Percentiles rank a stretch among this genome's conserved stretches.
These are phyloP conservation scores for Penicillium decumbens DNA, from an alignment of 2,329 filamentous ascomycete genomes.

Conservation along the genomic window DNA sequence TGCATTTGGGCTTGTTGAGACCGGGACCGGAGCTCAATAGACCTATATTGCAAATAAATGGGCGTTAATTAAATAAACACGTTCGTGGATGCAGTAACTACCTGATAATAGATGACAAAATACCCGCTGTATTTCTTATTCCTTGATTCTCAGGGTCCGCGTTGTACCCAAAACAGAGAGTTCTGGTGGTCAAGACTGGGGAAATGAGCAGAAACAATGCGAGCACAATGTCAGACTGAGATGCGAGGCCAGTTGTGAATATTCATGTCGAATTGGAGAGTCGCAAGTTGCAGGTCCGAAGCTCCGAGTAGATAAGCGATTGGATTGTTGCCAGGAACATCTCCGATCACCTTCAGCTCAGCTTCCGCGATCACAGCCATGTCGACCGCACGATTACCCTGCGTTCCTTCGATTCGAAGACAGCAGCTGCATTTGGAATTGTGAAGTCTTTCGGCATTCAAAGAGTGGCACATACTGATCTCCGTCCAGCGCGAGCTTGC, in stretches of 20 bases:
- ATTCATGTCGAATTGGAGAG: background rate
- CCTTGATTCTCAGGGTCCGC: background rate
- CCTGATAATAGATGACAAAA: background rate
- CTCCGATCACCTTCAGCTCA: background rate
- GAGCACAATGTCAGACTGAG: too few relatives aligned
- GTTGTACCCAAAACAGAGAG: conserved; percentile 3
- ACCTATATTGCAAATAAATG: conserved; percentile 9
- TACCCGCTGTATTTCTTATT: background rate
- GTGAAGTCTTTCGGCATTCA: conserved; percentile 49
- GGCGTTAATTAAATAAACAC: background rate
- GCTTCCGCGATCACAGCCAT: conserved; percentile 16
- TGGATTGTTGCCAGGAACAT: conserved; percentile 4
- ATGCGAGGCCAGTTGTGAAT: too few relatives aligned
- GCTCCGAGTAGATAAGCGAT: conserved; percentile 2
- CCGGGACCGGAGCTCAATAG: conserved; percentile 18
- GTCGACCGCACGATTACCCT: conserved; percentile 37
- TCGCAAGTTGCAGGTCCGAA: background rate
- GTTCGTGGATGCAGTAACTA: background rate
- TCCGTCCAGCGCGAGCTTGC: conserved; percentile 65
- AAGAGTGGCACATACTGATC: conserved; percentile 1
- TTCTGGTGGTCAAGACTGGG: too few relatives aligned
- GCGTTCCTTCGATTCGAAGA: conserved; percentile 56
- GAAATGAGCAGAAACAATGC: too few relatives aligned
- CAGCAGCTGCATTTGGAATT: conserved; percentile 79
- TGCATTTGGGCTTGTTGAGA: conserved; percentile 38